A percentile compares a stretch with the other conserved stretches of the same genome.
These are phyloP conservation scores for Peronospora destructor DNA, from an alignment of 352 stramenopile species.

Conservation along the genomic window DNA sequence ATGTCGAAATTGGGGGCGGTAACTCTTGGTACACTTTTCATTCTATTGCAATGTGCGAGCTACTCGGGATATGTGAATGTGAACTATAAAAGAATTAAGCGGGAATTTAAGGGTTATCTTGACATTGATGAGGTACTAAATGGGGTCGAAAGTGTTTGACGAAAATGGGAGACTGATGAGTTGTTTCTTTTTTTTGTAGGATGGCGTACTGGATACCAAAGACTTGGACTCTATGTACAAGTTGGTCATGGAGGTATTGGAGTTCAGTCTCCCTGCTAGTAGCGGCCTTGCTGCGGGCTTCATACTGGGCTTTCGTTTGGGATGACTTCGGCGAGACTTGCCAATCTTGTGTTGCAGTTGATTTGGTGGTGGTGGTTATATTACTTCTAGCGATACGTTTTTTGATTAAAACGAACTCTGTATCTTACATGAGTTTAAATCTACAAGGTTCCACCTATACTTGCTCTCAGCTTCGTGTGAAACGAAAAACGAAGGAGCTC, in stretches of 20 bases:
- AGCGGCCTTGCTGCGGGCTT: conserved; percentile 74
- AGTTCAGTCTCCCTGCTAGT: conserved; percentile 70
- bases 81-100: conserved; percentile 88
- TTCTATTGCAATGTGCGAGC: conserved; percentile 82
- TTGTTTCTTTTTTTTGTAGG: conserved; percentile 28
- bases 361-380: neutral
- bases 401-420: too few relatives aligned
- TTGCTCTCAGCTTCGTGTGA: too few relatives aligned
- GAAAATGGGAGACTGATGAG: neutral
- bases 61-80: conserved; percentile 89
- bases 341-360: neutral
- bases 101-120: conserved; percentile 59
- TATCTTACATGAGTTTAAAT: too few relatives aligned
- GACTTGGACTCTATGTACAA: conserved; percentile 76
- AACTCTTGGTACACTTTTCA: conserved; percentile 77
- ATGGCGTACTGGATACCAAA: conserved; percentile 65
- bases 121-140: conserved; percentile 69
- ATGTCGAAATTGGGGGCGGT: conserved; percentile 86
- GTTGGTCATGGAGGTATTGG: conserved; percentile 64
- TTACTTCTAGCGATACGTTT: too few relatives aligned
- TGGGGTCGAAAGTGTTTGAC: neutral
- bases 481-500: too few relatives aligned
- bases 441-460: too few relatives aligned
- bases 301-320: conserved; percentile 66
- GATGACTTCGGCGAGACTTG: conserved; percentile 20